phyloP scores from a whole-genome alignment of 2,329 filamentous ascomycete genomes.

The Zymoseptoria passerinii region DNA sequence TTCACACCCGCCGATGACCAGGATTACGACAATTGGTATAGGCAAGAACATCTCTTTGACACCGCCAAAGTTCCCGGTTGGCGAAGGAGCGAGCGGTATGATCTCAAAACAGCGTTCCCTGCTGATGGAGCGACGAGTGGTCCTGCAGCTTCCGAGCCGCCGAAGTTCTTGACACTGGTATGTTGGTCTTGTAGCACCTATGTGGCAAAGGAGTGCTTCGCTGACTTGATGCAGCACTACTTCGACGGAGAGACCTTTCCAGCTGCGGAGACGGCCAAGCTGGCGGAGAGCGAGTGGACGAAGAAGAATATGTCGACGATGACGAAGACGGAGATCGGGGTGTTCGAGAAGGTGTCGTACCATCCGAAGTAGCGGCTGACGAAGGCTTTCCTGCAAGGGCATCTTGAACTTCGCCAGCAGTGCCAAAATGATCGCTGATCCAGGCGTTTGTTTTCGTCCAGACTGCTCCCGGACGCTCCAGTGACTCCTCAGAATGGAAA shows the following conservation, averaged over 20 bases:
- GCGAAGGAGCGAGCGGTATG: constrained; percentile 10
- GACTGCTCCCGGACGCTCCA: neutral
- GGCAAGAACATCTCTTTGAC: constrained; percentile 11
- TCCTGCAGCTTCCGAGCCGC: neutral
- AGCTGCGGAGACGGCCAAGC: constrained; percentile 4
- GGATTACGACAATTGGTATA: constrained; percentile 12
- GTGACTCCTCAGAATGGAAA: neutral
- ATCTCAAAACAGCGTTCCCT: constrained; percentile 3
- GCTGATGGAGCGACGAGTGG: neutral
- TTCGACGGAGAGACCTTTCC: constrained; percentile 11
- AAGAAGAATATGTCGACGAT: constrained; percentile 12
- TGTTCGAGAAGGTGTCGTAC: constrained; percentile 9
- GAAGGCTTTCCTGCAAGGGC: neutral
- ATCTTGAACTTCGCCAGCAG: neutral
- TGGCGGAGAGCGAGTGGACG: constrained; percentile 9
- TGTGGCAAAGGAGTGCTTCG: neutral
- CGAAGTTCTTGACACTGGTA: constrained; percentile 12
- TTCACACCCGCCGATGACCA: constrained; percentile 11
- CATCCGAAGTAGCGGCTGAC: neutral
- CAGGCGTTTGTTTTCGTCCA: neutral
- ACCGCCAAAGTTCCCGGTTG: constrained; percentile 6
- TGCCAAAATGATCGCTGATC: constrained; percentile 1
- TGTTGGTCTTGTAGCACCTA: neutral
- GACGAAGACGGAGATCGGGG: constrained; percentile 6
- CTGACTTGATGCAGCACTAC: constrained; percentile 8